Evolutionary conservation across 2,329 filamentous ascomycete genomes (phyloP), one percentile per base, ranked within the genome.

Genomic region (Pleurostoma richardsiae): DNA sequence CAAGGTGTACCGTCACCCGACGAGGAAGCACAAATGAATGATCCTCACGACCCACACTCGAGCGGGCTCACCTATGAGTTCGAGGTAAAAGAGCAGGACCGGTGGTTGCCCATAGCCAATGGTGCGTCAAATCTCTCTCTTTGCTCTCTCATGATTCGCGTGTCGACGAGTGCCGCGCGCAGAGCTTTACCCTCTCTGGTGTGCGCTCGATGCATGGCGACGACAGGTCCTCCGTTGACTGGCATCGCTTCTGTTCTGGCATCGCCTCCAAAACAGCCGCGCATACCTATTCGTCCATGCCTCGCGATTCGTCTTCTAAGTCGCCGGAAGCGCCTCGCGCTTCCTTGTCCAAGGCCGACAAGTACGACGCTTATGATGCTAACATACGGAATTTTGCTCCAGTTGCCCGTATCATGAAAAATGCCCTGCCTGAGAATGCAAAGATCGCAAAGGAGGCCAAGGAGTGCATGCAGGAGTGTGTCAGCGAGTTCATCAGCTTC

Each of bases 21-120:
- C 76, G 89, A 95, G 77, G 89, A 94, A 78, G 85, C 85, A 79
- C 86, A 86, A 82, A 95, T 95, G 88, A 90, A 95, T 76, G 88
- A 90, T 69, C 75, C 79, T 73, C 81, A 85, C 71, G 85, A 88
- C 74, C 80, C 82, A 83, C 86, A 90, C 76, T 77, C 79, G 68
- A 79, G 79, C 70, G 85, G 80, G 68, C 79, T 86, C 71, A 83
- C 76, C 71, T 90, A 90, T 67, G 92, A 97, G 76, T 96, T 96
- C 69, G 92, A 97, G 74, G 92, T 97, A 72, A 97, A 97, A 80
- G 94, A 99, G 74, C 94, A 99, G 74, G 94, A 99, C 74, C 80
- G 94, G 79, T 99, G 94, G 94, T 82, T 99, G 69, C 94, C 94
- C 68, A 99, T 99, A 82, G 94, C 94, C 75, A 99, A 99, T 90